A percentile compares a stretch with the other conserved stretches of the same genome.
These are phyloP conservation scores for Chrysoporthe cubensis DNA, from an alignment of 2,329 filamentous ascomycete species.

Conservation along the genomic window DNA sequence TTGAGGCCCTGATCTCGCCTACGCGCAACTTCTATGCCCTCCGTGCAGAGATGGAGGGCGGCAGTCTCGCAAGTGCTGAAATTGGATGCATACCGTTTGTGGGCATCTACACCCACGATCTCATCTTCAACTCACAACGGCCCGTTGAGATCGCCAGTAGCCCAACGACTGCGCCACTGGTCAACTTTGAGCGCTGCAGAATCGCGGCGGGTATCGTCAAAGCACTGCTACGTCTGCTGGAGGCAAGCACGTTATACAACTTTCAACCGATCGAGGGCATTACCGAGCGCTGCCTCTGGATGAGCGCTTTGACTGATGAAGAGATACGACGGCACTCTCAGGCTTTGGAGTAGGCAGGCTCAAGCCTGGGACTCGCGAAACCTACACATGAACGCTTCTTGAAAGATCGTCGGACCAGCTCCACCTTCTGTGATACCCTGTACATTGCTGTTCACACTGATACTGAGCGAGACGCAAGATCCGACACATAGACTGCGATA, in stretches of 20 bases:
- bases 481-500: background rate
- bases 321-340: slow-evolving; percentile 65
- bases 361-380: background rate
- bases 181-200: slow-evolving; percentile 84
- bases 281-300: slow-evolving; percentile 83
- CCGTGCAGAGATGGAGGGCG: slow-evolving; percentile 77
- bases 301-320: slow-evolving; percentile 75
- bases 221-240: slow-evolving; percentile 75
- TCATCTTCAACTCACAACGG: slow-evolving; percentile 80
- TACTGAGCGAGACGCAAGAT: background rate
- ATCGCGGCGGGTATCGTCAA: slow-evolving; percentile 78
- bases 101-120: slow-evolving; percentile 80
- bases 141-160: slow-evolving; percentile 74
- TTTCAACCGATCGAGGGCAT: slow-evolving; percentile 78
- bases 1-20: slow-evolving; percentile 76
- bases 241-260: slow-evolving; percentile 74
- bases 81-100: slow-evolving; percentile 83
- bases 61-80: slow-evolving; percentile 55
- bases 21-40: slow-evolving; percentile 78
- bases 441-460: slow-evolving; percentile 6
- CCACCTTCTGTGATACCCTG: slow-evolving; percentile 4
- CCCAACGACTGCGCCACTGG: slow-evolving; percentile 67
- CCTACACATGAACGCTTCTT: background rate
- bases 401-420: background rate
- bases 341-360: slow-evolving; percentile 3